phyloP scores from a whole-genome alignment of 2,329 filamentous ascomycete genomes.

The Gaeumannomyces tritici region DNA sequence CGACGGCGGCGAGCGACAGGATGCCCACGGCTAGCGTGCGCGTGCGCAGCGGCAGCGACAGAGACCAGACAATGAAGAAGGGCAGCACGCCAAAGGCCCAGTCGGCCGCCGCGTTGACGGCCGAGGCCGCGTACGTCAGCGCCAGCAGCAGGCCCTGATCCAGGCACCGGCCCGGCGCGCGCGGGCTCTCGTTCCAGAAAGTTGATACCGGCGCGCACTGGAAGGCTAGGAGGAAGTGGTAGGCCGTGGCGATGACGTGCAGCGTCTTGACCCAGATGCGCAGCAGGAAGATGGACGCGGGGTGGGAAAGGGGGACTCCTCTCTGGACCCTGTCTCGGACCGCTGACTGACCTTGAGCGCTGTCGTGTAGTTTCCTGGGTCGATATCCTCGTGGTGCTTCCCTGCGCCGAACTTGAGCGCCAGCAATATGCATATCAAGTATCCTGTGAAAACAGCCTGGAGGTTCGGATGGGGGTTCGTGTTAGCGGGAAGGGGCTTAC shows the following conservation, averaged over 20 bases:
- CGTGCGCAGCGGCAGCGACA: conserved; percentile 11
- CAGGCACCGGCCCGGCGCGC: conserved; percentile 14
- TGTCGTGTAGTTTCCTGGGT: neutral
- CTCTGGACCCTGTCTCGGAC: neutral
- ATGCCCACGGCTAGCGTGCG: conserved; percentile 19
- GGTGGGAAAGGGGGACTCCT: neutral
- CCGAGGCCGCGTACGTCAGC: conserved; percentile 25
- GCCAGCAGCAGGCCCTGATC: neutral
- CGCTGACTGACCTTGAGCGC: conserved; percentile 1
- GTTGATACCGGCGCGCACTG: conserved; percentile 25
- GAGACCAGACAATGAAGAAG: conserved; percentile 29
- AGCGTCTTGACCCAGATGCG: too few relatives aligned
- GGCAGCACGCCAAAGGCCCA: conserved; percentile 30
- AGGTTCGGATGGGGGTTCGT: neutral
- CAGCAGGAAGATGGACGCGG: too few relatives aligned
- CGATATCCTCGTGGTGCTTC: neutral
- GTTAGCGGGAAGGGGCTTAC: neutral
- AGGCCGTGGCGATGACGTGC: too few relatives aligned
- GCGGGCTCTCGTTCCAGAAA: conserved; percentile 21
- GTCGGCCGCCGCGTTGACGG: conserved; percentile 26
- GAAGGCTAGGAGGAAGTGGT: conserved; percentile 27
- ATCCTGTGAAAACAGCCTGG: neutral
- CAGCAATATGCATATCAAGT: neutral
- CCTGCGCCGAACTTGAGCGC: neutral
- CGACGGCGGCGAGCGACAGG: conserved; percentile 13